These are phyloP conservation scores for Paraphysoderma sedebokerense DNA, from an alignment of 371 early-diverging fungal species.

Conservation along the genomic window DNA sequence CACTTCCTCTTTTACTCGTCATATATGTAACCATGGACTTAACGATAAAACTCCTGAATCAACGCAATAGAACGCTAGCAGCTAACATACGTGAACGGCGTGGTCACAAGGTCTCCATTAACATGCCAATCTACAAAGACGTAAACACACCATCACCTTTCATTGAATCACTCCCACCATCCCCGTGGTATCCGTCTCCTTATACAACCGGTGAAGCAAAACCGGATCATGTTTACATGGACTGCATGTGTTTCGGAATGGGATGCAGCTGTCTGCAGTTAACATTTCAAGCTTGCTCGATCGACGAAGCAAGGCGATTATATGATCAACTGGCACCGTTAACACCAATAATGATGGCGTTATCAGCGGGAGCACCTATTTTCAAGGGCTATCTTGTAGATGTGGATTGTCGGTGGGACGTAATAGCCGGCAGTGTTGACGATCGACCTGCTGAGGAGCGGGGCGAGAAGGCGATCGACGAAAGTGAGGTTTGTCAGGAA, in stretches of 20 bases:
- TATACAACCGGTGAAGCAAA: slow-evolving; percentile 8
- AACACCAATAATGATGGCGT: slow-evolving; percentile 87
- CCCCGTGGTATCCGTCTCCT: slow-evolving; percentile 36
- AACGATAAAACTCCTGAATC: not conserved
- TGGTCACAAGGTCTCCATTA: slow-evolving; percentile 80
- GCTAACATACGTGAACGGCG: slow-evolving; percentile 87
- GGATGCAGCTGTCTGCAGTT: slow-evolving; percentile 98
- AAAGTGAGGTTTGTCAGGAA: no score
- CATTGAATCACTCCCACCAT: slow-evolving; percentile 72
- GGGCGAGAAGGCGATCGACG: slow-evolving; percentile 56
- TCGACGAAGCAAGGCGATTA: slow-evolving; percentile 80
- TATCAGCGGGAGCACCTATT: slow-evolving; percentile 90
- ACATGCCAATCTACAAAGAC: slow-evolving; percentile 67
- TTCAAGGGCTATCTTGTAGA: slow-evolving; percentile 90
- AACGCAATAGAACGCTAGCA: slow-evolving; percentile 53
- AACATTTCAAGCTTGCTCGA: slow-evolving; percentile 94
- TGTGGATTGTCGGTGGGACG: slow-evolving; percentile 96
- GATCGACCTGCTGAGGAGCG: slow-evolving; percentile 91
- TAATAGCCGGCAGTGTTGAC: slow-evolving; percentile 87
- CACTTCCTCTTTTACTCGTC: no score
- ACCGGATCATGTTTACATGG: slow-evolving; percentile 92
- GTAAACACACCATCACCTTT: slow-evolving; percentile 76
- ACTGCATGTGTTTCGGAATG: slow-evolving; percentile 99
- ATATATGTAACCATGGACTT: no score
- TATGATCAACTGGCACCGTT: slow-evolving; percentile 93